Base-by-base conservation (phyloP, 2,329 filamentous ascomycete genomes). In the Arthroderma uncinatum region DNA sequence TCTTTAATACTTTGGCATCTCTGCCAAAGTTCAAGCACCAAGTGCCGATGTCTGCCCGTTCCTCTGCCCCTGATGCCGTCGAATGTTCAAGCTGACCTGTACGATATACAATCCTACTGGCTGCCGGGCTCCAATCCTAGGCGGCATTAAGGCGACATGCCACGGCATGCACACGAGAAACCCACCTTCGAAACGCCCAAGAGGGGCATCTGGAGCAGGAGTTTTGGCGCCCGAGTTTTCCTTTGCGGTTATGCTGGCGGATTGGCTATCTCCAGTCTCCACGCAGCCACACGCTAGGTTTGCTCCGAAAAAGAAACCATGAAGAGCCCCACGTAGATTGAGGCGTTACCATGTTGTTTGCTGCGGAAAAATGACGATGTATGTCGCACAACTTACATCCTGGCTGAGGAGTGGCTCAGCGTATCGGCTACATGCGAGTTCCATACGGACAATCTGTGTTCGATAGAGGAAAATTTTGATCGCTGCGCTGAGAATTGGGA, bases 11-110 rank as follows among this genome's bases (percentile, higher is more conserved):
- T 48, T 36, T 28, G 33, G 7, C 8, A 34, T 28, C 56, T 56
- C 25, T 53, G 42, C 9, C 55, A 53, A 14, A 14, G 37, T 21
- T 40, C 36, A 56, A 58, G 39, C 52, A 55, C 36, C 50, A 54
- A 50, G 19, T 25, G 47, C 37, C 47, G 47, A 28, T 47, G 19
- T 28, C 40, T 16, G 44, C 33, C 25, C 30, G 53, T 28, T 52
- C 57, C 33, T 52, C 28, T 23, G 36, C 44, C 47, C 53, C 33
- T 53, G 23, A 21, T 33, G 47, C 28, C 47, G 33, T 50, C 10
- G 19, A 8, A 30, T 50, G n/a, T 12, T 54, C 52, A 28, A 39
- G 52, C 52, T 54, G 52, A 37, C 52, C 23, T 40, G 33, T 40
- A 37, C 33, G 30, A 37, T 23, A 37, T 23, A 21, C 19, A 12